phyloP scores from a whole-genome alignment of 805 yeast genomes.

The Candida koratica region DNA sequence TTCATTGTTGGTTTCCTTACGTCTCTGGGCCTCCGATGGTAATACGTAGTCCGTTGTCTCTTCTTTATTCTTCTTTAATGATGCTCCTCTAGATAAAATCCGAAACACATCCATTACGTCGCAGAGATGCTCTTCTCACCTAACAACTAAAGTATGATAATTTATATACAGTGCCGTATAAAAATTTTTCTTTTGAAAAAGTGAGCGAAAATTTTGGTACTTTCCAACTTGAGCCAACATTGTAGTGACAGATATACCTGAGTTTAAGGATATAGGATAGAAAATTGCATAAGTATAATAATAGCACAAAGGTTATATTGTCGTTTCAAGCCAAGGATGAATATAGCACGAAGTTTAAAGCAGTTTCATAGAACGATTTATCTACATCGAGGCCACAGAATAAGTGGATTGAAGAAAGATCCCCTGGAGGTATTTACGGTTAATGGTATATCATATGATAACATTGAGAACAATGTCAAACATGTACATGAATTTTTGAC shows the following conservation, averaged over 20 bases:
- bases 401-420: slow-evolving; percentile 68
- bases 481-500: slow-evolving; percentile 47
- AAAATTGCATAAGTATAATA: neutral
- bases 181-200: slow-evolving; percentile 7
- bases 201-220: slow-evolving; percentile 6
- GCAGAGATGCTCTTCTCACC: neutral
- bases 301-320: neutral
- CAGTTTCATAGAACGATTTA: slow-evolving; percentile 26
- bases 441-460: slow-evolving; percentile 48
- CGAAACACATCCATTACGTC: slow-evolving; percentile 78
- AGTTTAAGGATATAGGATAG: too few species aligned
- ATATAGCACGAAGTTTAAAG: slow-evolving; percentile 1
- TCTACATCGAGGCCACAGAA: slow-evolving; percentile 51
- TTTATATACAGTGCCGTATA: slow-evolving; percentile 6
- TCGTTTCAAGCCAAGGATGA: neutral
- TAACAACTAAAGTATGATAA: neutral
- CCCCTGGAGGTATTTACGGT: slow-evolving; percentile 48
- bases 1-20: slow-evolving; percentile 30
- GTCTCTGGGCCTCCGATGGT: slow-evolving; percentile 22
- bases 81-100: slow-evolving; percentile 82
- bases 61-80: slow-evolving; percentile 55
- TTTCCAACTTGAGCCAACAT: too few species aligned
- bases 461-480: slow-evolving; percentile 44
- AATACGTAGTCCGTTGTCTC: slow-evolving; percentile 41
- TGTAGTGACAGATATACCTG: neutral